Evolutionary conservation across 2,329 filamentous ascomycete genomes (phyloP).

Genomic region (Ceratocystis variospora): DNA sequence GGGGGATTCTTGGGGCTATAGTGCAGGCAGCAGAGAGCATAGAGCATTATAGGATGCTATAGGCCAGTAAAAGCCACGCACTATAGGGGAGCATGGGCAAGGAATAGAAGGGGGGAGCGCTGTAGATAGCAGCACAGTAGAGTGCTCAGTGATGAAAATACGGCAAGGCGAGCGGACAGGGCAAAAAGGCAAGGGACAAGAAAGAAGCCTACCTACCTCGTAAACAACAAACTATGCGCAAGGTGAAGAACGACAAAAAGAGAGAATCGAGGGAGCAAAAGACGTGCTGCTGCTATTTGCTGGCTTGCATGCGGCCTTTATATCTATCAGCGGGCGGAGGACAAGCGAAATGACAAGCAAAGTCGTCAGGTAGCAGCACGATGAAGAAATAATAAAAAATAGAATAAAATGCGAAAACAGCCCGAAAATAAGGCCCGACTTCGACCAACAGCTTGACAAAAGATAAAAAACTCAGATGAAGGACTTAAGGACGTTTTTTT

Average conservation of each 20-base stretch:
- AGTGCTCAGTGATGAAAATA: background rate
- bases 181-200: background rate
- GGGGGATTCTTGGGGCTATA: background rate
- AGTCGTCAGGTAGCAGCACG: background rate
- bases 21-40: background rate
- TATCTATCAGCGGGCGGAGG: too few species aligned
- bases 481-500: conserved; percentile 2
- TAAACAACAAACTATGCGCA: too few species aligned
- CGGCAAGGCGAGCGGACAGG: background rate
- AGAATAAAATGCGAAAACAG: conserved; percentile 17
- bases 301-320: too few species aligned
- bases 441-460: background rate
- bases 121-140: background rate
- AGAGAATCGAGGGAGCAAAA: background rate
- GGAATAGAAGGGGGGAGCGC: background rate
- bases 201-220: too few species aligned
- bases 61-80: too few species aligned
- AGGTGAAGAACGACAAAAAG: background rate
- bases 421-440: conserved; percentile 17
- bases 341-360: background rate
- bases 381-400: conserved; percentile 3
- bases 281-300: too few species aligned
- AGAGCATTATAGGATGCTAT: background rate
- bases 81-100: too few species aligned
- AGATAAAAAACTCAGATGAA: conserved; percentile 22